A percentile compares a stretch with the other conserved stretches of the same genome.
phyloP scores from a whole-genome alignment of 306 rosid genomes.

The Trifolium dubium region DNA sequence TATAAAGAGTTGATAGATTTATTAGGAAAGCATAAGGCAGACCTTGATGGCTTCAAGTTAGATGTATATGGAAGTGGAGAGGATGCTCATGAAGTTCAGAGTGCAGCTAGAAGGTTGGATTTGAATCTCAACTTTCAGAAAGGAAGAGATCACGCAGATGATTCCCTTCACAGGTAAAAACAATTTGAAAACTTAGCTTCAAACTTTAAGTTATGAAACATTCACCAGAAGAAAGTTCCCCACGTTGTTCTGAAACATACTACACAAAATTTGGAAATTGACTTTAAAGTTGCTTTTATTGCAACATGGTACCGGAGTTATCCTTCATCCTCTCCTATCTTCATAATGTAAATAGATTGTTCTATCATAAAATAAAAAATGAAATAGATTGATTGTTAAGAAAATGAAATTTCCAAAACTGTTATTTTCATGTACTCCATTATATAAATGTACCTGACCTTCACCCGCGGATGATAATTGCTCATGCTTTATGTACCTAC shows the following conservation, averaged over 20 bases:
- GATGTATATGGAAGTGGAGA: conserved; percentile 97
- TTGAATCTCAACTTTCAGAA: conserved; percentile 86
- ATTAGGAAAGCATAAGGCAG: conserved; percentile 72
- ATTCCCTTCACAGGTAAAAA: conserved; percentile 86
- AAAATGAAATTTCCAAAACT: conserved; percentile 32
- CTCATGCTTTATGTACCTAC: conserved; percentile 19
- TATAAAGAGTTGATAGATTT: conserved; percentile 86
- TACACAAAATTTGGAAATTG: conserved; percentile 6
- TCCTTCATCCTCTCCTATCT: conserved; percentile 20
- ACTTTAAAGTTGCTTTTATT: conserved; percentile 32
- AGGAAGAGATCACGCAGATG: conserved; percentile 98
- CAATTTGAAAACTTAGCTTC: conserved; percentile 36
- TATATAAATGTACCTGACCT: conserved; percentile 9
- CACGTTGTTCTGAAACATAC: conserved; percentile 22
- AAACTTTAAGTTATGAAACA: conserved; percentile 15
- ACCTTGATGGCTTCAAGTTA: conserved; percentile 85
- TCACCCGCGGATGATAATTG: not conserved
- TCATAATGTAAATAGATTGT: conserved; percentile 14
- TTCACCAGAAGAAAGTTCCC: conserved; percentile 1
- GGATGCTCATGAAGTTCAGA: conserved; percentile 88
- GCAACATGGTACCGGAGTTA: conserved; percentile 28
- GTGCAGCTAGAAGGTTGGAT: conserved; percentile 77
- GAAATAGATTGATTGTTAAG: conserved; percentile 7
- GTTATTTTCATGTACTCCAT: not conserved
- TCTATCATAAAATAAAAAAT: too few species aligned